Conservation (phyloP, 805 yeast genomes). For the Yarrowia yakushimensis region DNA sequence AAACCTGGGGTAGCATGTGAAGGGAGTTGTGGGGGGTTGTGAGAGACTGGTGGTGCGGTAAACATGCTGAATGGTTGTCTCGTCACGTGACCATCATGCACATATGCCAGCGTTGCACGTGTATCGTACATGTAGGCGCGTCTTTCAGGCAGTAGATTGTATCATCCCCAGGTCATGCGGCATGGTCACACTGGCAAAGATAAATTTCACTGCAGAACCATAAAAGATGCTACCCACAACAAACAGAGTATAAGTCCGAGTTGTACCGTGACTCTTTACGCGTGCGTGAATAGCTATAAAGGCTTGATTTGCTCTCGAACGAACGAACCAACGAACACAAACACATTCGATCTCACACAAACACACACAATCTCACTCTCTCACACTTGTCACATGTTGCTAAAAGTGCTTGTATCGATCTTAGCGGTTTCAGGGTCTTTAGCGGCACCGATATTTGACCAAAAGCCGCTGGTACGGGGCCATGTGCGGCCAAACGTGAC, state of each 20-base stretch:
- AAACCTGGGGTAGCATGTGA: no score
- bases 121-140: not conserved
- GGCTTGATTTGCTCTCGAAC: not conserved
- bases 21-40: no score
- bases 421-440: not conserved
- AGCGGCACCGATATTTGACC: not conserved
- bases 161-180: conserved; percentile 2
- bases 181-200: not conserved
- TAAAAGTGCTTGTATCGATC: not conserved
- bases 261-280: no score
- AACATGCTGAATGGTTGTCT: no score
- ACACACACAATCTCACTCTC: not conserved
- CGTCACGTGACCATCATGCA: no score
- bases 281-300: not conserved
- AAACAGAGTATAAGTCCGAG: no score
- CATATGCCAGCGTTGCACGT: not conserved
- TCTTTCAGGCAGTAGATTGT: not conserved
- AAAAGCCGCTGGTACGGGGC: not conserved
- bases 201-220: not conserved
- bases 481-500: not conserved
- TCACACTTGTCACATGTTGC: not conserved
- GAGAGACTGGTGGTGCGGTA: no score
- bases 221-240: conserved; percentile 1
- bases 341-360: not conserved
- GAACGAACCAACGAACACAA: no score